Conservation (phyloP, 805 yeast genomes). For the Brettanomyces sp. region DNA sequence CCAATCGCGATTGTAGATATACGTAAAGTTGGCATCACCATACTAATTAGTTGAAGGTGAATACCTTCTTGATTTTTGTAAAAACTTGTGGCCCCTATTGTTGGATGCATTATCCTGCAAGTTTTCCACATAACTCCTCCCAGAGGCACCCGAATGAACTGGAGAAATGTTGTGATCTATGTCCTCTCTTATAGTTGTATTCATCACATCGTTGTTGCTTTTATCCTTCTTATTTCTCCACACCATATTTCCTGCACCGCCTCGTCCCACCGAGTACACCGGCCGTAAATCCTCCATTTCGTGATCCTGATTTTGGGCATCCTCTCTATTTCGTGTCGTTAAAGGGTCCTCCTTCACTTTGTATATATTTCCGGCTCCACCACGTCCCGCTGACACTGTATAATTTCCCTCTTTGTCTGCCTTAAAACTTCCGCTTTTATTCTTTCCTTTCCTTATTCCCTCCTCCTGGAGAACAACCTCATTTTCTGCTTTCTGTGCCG, state of each 20-base stretch:
- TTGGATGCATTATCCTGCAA: not conserved
- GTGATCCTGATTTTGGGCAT: conserved; percentile 14
- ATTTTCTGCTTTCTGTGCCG: conserved; percentile 11
- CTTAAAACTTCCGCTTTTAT: conserved; percentile 9
- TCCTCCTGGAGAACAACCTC: conserved; percentile 14
- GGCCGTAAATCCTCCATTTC: conserved; percentile 24
- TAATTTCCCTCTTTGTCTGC: conserved; percentile 25
- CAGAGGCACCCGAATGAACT: conserved; percentile 13
- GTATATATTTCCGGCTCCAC: conserved; percentile 46
- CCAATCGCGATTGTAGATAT: too few relatives aligned
- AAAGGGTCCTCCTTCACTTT: conserved; percentile 29
- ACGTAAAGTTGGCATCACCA: too few relatives aligned
- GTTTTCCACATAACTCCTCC: not conserved
- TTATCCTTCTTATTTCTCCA: conserved; percentile 20
- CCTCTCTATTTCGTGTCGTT: conserved; percentile 20
- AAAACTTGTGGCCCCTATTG: conserved; percentile 5
- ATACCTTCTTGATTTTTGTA: conserved; percentile 13
- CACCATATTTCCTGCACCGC: conserved; percentile 45
- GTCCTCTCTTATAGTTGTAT: conserved; percentile 27
- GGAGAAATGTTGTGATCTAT: conserved; percentile 34
- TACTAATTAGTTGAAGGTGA: conserved; percentile 1
- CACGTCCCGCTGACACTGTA: conserved; percentile 45
- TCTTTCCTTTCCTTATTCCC: conserved; percentile 4
- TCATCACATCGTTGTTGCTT: conserved; percentile 26
- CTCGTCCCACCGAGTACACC: conserved; percentile 44